Percentiles rank a stretch among this genome's conserved stretches.
Conservation (phyloP, 306 rosid species). For the Begonia masoniana region DNA sequence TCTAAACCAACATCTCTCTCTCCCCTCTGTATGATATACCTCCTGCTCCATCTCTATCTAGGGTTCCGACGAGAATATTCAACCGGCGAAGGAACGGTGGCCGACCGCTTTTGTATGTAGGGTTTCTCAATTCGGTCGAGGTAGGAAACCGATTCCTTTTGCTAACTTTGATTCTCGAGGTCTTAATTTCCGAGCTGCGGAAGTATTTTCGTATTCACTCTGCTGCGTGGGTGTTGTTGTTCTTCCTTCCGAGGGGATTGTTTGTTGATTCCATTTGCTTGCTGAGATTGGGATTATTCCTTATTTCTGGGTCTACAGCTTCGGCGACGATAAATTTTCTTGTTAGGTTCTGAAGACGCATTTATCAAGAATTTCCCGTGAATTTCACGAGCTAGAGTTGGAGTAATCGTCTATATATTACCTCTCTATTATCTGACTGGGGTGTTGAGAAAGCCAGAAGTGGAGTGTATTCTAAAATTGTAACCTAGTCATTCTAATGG, state of each 20-base stretch:
- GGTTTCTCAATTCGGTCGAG: constrained; percentile 14
- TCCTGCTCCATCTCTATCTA: constrained; percentile 21
- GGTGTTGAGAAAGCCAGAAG: neutral
- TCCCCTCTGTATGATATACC: neutral
- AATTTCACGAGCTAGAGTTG: no score
- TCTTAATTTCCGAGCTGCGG: constrained; percentile 4
- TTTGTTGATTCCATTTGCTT: constrained; percentile 18
- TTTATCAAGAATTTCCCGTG: no score
- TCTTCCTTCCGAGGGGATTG: constrained; percentile 12
- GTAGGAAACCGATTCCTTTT: constrained; percentile 3
- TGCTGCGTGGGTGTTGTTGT: constrained; percentile 1
- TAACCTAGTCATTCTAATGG: neutral
- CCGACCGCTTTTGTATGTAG: constrained; percentile 5
- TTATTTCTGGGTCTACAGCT: neutral
- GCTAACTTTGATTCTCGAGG: constrained; percentile 11
- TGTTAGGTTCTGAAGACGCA: constrained; percentile 4
- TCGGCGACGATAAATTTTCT: neutral
- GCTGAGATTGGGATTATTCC: constrained; percentile 25
- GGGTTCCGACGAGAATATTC: constrained; percentile 38
- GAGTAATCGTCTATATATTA: no score
- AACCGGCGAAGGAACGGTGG: constrained; percentile 6
- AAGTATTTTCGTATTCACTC: neutral
- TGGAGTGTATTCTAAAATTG: neutral
- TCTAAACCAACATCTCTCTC: neutral
- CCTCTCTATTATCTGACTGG: neutral